A percentile compares a stretch with the other conserved stretches of the same genome.
Evolutionary conservation across 2,329 filamentous ascomycete species (phyloP).

Genomic region (Dendrostoma leiphaemia): DNA sequence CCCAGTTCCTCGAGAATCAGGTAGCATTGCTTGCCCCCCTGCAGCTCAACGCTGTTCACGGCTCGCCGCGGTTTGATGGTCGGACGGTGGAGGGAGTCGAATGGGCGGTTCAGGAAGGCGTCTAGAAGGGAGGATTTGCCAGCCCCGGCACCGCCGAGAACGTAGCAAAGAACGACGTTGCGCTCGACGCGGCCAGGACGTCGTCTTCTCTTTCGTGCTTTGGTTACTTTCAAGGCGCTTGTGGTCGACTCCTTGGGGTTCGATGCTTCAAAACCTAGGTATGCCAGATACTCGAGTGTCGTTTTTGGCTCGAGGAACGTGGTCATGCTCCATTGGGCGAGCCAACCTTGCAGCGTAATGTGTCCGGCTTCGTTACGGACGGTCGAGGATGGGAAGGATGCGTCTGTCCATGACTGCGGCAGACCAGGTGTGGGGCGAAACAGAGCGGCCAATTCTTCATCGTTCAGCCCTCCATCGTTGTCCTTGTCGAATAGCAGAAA

Average conservation of each 20-base stretch:
- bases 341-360: slow-evolving; percentile 95
- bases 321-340: slow-evolving; percentile 99
- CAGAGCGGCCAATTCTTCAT: slow-evolving; percentile 77
- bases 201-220: slow-evolving; percentile 80
- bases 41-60: slow-evolving; percentile 94
- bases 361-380: slow-evolving; percentile 93
- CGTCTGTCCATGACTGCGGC: slow-evolving; percentile 82
- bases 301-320: slow-evolving; percentile 95
- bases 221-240: slow-evolving; percentile 86
- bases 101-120: slow-evolving; percentile 85
- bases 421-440: slow-evolving; percentile 93
- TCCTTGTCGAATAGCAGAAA: slow-evolving; percentile 96
- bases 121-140: slow-evolving; percentile 92
- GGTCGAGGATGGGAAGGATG: slow-evolving; percentile 87
- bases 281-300: slow-evolving; percentile 92
- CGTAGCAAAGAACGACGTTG: slow-evolving; percentile 91
- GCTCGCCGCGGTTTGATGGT: slow-evolving; percentile 93
- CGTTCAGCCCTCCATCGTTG: slow-evolving; percentile 91
- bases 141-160: slow-evolving; percentile 79
- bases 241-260: slow-evolving; percentile 76
- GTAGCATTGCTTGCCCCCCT: slow-evolving; percentile 95
- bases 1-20: slow-evolving; percentile 93
- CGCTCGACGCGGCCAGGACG: slow-evolving; percentile 84
- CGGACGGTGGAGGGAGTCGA: slow-evolving; percentile 79
- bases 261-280: slow-evolving; percentile 86